These are phyloP conservation scores for Lentinula guzmanii DNA, from an alignment of 768 basidiomycete genomes.

Conservation along the genomic window DNA sequence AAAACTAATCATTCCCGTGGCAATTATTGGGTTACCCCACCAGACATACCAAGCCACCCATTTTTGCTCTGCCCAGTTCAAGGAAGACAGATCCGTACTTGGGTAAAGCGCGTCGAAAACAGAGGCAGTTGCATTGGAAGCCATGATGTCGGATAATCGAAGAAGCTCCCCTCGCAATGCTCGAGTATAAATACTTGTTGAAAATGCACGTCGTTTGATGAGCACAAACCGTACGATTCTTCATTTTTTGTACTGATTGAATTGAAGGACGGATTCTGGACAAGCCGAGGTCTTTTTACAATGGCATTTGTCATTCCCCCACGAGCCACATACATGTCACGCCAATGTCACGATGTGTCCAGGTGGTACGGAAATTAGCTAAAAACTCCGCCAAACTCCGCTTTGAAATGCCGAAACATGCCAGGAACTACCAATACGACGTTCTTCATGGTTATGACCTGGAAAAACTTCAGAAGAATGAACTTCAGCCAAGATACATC, in stretches of 20 bases:
- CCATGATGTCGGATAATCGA: neutral
- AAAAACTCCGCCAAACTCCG: no score
- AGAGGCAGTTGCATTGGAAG: slow-evolving; percentile 31
- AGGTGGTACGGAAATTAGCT: no score
- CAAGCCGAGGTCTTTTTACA: neutral
- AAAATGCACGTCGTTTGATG: neutral
- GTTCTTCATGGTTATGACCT: no score
- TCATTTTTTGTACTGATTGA: neutral
- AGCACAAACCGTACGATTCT: neutral
- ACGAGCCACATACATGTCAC: neutral
- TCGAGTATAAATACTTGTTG: neutral
- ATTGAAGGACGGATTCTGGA: neutral
- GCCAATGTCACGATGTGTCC: no score
- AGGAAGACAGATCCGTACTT: slow-evolving; percentile 51
- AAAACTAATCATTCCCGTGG: slow-evolving; percentile 92
- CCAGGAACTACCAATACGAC: no score
- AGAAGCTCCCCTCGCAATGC: neutral
- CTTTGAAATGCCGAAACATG: no score
- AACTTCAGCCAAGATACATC: no score
- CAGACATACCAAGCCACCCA: slow-evolving; percentile 88
- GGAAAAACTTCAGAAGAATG: no score
- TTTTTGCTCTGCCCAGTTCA: slow-evolving; percentile 67
- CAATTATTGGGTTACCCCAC: slow-evolving; percentile 88
- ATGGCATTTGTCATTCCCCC: neutral
- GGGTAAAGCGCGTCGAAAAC: slow-evolving; percentile 46